These are phyloP conservation scores for Diospyros kaki DNA, from an alignment of 148 eudicot genomes.

Conservation along the genomic window DNA sequence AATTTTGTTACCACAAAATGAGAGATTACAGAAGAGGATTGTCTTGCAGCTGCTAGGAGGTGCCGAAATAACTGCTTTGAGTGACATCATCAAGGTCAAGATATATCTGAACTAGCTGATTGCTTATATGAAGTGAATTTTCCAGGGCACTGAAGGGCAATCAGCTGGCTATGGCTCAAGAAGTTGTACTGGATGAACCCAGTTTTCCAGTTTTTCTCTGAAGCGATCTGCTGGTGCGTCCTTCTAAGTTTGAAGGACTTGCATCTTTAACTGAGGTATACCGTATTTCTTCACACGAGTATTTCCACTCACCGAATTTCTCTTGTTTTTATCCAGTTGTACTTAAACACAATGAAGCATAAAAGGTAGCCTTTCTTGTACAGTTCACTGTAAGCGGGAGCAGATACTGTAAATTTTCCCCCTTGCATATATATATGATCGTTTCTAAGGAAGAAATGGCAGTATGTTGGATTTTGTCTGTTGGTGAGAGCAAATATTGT, in stretches of 20 bases:
- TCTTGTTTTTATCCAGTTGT: slow-evolving; percentile 1
- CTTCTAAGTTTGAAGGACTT: slow-evolving; percentile 9
- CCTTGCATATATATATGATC: background rate
- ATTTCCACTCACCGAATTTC: background rate
- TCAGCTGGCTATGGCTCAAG: slow-evolving; percentile 2
- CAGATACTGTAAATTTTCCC: background rate
- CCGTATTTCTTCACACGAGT: background rate
- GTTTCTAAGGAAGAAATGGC: no score
- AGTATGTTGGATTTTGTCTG: no score
- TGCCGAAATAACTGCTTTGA: background rate
- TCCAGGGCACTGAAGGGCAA: background rate
- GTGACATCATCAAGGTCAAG: background rate
- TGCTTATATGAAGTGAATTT: background rate
- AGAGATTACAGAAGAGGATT: background rate
- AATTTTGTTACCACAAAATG: background rate
- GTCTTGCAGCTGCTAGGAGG: background rate
- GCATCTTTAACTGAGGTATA: slow-evolving; percentile 1
- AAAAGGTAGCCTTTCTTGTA: background rate
- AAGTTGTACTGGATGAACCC: background rate
- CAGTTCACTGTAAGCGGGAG: background rate
- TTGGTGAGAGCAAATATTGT: no score
- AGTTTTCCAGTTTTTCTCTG: background rate
- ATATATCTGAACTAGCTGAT: background rate
- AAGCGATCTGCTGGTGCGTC: background rate
- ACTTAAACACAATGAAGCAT: background rate